Evolutionary conservation across 192 early-diverging fungal genomes (phyloP).

Genomic region (Coemansia sp.): DNA sequence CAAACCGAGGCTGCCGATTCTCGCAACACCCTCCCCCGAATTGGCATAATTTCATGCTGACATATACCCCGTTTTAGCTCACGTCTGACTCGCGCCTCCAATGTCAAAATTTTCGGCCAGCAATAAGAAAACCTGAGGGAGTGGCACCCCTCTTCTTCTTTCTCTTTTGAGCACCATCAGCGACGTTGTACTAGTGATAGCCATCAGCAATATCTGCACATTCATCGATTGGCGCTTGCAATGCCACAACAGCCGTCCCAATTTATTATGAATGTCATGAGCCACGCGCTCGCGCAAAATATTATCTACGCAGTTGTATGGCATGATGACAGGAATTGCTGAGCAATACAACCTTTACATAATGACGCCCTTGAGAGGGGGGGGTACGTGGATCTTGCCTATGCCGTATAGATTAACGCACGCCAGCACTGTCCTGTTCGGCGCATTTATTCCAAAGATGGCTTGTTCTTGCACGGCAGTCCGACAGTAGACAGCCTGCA

Average conservation of each 20-base stretch:
- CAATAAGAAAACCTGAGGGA: not conserved
- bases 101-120: not conserved
- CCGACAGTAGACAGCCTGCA: not conserved
- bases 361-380: not conserved
- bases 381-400: not conserved
- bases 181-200: slow-evolving; percentile 8
- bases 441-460: slow-evolving; percentile 1
- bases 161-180: not conserved
- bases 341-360: not conserved
- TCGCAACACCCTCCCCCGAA: not conserved
- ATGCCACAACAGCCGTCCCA: slow-evolving; percentile 14
- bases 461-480: not conserved
- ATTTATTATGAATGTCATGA: not conserved
- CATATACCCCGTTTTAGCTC: slow-evolving; percentile 10
- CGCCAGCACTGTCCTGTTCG: not conserved
- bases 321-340: not conserved
- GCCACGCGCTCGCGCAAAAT: not conserved
- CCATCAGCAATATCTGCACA: slow-evolving; percentile 49
- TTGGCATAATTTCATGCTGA: slow-evolving; percentile 6
- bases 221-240: slow-evolving; percentile 35
- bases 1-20: slow-evolving; percentile 4
- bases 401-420: not conserved
- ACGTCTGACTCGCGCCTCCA: not conserved
- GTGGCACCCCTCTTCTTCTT: slow-evolving; percentile 3
- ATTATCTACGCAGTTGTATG: not conserved